Conservation (phyloP, 208 protist genomes). For the Borovskyia barvae region DNA sequence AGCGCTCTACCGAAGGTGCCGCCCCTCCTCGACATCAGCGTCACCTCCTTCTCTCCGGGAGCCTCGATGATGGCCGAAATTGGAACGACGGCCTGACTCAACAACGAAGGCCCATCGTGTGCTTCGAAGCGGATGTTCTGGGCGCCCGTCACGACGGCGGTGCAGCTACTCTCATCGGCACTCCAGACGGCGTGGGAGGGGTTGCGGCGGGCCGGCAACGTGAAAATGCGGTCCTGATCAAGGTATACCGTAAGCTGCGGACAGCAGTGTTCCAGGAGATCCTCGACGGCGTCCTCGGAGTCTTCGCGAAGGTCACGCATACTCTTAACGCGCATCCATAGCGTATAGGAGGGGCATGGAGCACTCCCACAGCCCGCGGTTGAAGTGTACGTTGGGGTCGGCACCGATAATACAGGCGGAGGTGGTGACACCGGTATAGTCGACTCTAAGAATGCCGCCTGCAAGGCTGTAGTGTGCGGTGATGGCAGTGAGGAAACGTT, state of each 20-base stretch:
- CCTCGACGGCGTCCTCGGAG: slow-evolving; percentile 33
- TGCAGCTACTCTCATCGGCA: slow-evolving; percentile 27
- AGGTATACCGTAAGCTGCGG: slow-evolving; percentile 59
- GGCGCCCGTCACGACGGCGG: slow-evolving; percentile 9
- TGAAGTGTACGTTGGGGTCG: too few species aligned
- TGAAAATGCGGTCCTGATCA: slow-evolving; percentile 35
- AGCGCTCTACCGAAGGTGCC: slow-evolving; percentile 20
- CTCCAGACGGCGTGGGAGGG: slow-evolving; percentile 41
- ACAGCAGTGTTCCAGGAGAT: slow-evolving; percentile 25
- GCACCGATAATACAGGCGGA: slow-evolving; percentile 1
- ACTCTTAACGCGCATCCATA: slow-evolving; percentile 33
- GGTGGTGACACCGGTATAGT: too few species aligned
- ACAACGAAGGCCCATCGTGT: slow-evolving; percentile 27
- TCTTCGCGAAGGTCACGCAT: slow-evolving; percentile 27
- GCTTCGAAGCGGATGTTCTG: slow-evolving; percentile 55
- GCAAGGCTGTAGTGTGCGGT: too few species aligned
- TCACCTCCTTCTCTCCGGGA: slow-evolving; percentile 4
- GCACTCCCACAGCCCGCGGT: neutral
- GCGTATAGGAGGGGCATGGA: neutral
- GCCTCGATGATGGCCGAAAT: slow-evolving; percentile 20
- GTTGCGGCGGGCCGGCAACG: slow-evolving; percentile 27
- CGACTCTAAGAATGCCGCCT: too few species aligned
- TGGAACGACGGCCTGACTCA: slow-evolving; percentile 6
- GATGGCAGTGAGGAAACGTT: too few species aligned
- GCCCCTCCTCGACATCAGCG: slow-evolving; percentile 1